Evolutionary conservation across 2,329 filamentous ascomycete species (phyloP).

Genomic region (Sclerotinia glacialis): DNA sequence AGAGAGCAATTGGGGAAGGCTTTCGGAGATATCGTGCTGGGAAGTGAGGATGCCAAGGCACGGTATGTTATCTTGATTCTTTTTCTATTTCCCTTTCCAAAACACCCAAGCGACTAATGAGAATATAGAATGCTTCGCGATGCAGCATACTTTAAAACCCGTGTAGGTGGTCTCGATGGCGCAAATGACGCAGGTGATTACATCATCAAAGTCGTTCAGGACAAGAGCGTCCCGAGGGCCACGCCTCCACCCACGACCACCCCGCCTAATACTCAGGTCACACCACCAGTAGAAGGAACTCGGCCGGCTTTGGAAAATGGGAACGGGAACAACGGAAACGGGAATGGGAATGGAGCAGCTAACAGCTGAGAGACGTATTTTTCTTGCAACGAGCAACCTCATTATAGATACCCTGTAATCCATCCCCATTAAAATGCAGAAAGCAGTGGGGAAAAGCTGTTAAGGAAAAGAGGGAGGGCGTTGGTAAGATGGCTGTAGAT

Average conservation of each 20-base stretch:
- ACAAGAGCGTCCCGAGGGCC: slow-evolving; percentile 46
- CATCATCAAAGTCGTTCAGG: slow-evolving; percentile 61
- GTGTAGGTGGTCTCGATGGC: slow-evolving; percentile 62
- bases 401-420: not conserved
- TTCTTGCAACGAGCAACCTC: not conserved
- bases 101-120: slow-evolving; percentile 13
- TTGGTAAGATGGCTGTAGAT: slow-evolving; percentile 6
- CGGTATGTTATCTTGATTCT: slow-evolving; percentile 47
- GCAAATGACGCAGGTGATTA: slow-evolving; percentile 68
- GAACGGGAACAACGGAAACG: not conserved
- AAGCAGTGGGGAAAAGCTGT: not conserved
- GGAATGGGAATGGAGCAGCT: not conserved
- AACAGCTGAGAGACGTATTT: not conserved
- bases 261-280: not conserved
- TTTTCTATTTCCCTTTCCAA: not conserved
- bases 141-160: slow-evolving; percentile 59
- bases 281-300: not conserved
- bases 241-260: not conserved
- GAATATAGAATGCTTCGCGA: slow-evolving; percentile 58
- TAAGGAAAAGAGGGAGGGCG: not conserved
- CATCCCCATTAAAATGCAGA: not conserved
- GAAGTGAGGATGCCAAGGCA: slow-evolving; percentile 58
- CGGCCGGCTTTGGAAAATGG: slow-evolving; percentile 4
- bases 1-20: slow-evolving; percentile 63
- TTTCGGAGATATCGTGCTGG: slow-evolving; percentile 57